These are phyloP conservation scores for Blastobotrys robertii DNA, from an alignment of 805 yeast species.

Conservation along the genomic window DNA sequence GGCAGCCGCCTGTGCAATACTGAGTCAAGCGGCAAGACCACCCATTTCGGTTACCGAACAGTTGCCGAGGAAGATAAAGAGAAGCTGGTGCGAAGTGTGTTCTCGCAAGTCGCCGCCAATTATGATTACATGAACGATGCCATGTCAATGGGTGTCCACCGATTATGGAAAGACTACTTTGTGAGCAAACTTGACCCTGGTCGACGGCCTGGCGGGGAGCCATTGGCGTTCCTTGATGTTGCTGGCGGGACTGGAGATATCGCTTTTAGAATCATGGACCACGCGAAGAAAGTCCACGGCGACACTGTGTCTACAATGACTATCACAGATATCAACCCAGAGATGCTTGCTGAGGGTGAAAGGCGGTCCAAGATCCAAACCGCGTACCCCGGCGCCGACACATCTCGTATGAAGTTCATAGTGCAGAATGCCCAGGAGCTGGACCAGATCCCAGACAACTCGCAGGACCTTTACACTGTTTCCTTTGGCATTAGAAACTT, in stretches of 20 bases:
- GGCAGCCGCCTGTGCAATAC: too few species aligned
- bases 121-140: constrained; percentile 98
- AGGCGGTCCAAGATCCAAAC: constrained; percentile 50
- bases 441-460: constrained; percentile 73
- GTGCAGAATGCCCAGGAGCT: constrained; percentile 90
- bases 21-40: constrained; percentile 28
- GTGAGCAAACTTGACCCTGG: constrained; percentile 88
- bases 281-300: constrained; percentile 68
- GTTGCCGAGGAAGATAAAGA: constrained; percentile 77
- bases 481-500: constrained; percentile 97
- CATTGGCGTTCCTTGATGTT: constrained; percentile 83
- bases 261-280: constrained; percentile 89
- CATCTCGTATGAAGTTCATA: constrained; percentile 56
- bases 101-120: constrained; percentile 87
- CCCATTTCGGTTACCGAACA: constrained; percentile 88
- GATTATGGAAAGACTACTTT: constrained; percentile 91
- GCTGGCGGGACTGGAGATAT: constrained; percentile 99
- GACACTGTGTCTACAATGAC: constrained; percentile 77
- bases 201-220: constrained; percentile 75
- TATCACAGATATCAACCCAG: constrained; percentile 89
- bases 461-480: constrained; percentile 91
- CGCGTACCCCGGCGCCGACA: constrained; percentile 50
- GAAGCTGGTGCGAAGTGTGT: constrained; percentile 61
- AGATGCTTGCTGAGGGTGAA: constrained; percentile 91
- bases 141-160: constrained; percentile 91